Conservation (phyloP, 257 asterid species). For the Asclepias syriaca region DNA sequence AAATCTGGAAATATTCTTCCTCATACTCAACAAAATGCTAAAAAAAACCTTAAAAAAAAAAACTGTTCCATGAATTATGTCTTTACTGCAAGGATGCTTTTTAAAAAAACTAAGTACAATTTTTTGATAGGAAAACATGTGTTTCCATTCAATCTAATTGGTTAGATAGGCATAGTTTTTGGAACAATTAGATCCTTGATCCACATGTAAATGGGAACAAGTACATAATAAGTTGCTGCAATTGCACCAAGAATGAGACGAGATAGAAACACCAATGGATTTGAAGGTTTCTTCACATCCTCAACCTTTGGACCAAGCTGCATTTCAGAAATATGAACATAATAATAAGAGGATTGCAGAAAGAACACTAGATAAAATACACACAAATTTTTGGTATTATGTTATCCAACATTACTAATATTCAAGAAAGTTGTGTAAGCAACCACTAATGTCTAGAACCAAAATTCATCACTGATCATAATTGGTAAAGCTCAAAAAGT, state of each 20-base stretch:
- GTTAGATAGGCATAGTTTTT: constrained; percentile 35
- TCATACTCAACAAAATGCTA: too few relatives aligned
- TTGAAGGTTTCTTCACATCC: constrained; percentile 36
- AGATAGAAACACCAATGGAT: constrained; percentile 27
- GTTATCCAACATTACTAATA: neutral
- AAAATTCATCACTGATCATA: neutral
- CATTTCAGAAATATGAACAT: constrained; percentile 9
- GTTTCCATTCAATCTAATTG: neutral
- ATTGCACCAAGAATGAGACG: constrained; percentile 32
- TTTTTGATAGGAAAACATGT: neutral
- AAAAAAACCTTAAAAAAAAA: neutral
- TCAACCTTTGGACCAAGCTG: constrained; percentile 43
- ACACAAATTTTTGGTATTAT: too few relatives aligned
- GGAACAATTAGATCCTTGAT: constrained; percentile 37
- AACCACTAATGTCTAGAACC: neutral
- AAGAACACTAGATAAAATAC: neutral
- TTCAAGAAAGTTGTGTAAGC: neutral
- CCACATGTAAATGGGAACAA: constrained; percentile 45
- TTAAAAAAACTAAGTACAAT: neutral
- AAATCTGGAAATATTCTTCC: too few relatives aligned
- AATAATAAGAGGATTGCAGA: neutral
- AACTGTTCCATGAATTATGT: too few relatives aligned
- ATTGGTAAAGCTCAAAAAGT: too few relatives aligned
- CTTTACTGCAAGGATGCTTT: too few relatives aligned
- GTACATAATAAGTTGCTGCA: constrained; percentile 34